A percentile compares a stretch with the other conserved stretches of the same genome.
Evolutionary conservation across 2,329 filamentous ascomycete species (phyloP).

Genomic region (Ophiostoma angusticollis): DNA sequence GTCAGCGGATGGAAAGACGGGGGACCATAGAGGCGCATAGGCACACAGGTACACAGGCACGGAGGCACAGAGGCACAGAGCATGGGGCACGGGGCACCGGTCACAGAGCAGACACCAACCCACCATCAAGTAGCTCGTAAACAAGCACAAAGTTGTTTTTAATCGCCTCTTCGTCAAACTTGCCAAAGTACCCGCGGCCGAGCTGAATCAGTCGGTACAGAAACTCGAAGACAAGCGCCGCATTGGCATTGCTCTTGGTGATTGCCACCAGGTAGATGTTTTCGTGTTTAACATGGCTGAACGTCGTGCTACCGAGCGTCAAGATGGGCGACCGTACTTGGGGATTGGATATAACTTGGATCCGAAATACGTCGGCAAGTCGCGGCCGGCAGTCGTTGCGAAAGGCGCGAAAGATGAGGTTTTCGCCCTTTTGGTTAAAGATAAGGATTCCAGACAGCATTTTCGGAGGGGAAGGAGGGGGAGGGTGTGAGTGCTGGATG

Average conservation of each 20-base stretch:
- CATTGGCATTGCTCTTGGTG: slow-evolving; percentile 98
- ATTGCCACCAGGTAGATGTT: slow-evolving; percentile 97
- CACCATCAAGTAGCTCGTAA: slow-evolving; percentile 90
- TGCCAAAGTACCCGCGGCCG: slow-evolving; percentile 93
- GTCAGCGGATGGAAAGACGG: slow-evolving; percentile 11
- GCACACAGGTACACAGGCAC: not conserved
- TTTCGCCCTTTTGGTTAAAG: slow-evolving; percentile 99
- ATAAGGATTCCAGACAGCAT: slow-evolving; percentile 97
- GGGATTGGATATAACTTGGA: slow-evolving; percentile 97
- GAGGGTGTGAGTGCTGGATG: not conserved
- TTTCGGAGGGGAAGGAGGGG: slow-evolving; percentile 22
- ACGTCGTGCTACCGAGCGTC: slow-evolving; percentile 93
- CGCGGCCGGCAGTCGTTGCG: slow-evolving; percentile 96
- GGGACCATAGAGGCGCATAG: no score
- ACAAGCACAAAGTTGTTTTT: slow-evolving; percentile 99
- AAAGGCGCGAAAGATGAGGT: slow-evolving; percentile 98
- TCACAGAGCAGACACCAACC: slow-evolving; percentile 13
- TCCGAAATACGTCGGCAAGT: slow-evolving; percentile 96
- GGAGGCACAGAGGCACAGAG: not conserved
- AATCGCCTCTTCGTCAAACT: slow-evolving; percentile 97
- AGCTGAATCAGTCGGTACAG: slow-evolving; percentile 82
- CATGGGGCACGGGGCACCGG: no score
- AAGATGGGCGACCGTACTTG: slow-evolving; percentile 96
- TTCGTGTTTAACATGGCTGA: slow-evolving; percentile 98
- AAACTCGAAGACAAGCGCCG: slow-evolving; percentile 95